These are phyloP conservation scores for Fusarium sp. DNA, from an alignment of 2,329 filamentous ascomycete genomes.

Conservation along the genomic window DNA sequence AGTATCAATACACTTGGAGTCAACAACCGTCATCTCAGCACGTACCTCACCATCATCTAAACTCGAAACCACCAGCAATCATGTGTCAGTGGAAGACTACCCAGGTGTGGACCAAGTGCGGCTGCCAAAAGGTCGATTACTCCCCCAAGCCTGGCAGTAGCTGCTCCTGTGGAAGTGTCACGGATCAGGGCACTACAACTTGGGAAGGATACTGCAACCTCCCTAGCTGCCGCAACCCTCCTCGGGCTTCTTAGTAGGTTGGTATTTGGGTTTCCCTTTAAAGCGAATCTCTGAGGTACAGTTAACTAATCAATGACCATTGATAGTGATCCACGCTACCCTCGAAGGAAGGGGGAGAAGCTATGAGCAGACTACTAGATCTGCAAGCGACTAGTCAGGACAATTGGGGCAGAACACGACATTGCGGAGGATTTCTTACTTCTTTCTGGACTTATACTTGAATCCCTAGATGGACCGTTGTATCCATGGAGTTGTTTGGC, in stretches of 20 bases:
- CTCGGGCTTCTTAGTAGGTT: slow-evolving; percentile 42
- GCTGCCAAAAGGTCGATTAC: slow-evolving; percentile 44
- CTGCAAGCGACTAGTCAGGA: not conserved
- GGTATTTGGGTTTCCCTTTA: slow-evolving; percentile 31
- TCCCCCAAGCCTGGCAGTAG: slow-evolving; percentile 47
- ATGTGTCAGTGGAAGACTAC: slow-evolving; percentile 53
- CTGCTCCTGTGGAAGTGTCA: slow-evolving; percentile 44
- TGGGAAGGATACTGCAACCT: slow-evolving; percentile 51
- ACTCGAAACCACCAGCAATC: slow-evolving; percentile 20
- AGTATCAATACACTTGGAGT: not conserved
- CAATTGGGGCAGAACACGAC: not conserved
- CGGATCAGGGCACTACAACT: slow-evolving; percentile 45
- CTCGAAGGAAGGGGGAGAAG: slow-evolving; percentile 40
- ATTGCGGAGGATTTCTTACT: slow-evolving; percentile 12
- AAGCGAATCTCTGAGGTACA: not conserved
- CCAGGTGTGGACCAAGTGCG: slow-evolving; percentile 49
- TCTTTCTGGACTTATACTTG: slow-evolving; percentile 22
- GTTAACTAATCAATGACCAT: slow-evolving; percentile 21
- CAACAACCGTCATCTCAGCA: not conserved
- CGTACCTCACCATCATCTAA: not conserved
- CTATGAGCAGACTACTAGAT: slow-evolving; percentile 33
- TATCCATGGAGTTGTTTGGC: slow-evolving; percentile 34
- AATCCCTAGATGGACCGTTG: slow-evolving; percentile 36
- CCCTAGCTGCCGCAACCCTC: slow-evolving; percentile 48
- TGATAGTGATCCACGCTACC: slow-evolving; percentile 36